phyloP scores from a whole-genome alignment of 345 rosid species.

The Arabis hirsuta region DNA sequence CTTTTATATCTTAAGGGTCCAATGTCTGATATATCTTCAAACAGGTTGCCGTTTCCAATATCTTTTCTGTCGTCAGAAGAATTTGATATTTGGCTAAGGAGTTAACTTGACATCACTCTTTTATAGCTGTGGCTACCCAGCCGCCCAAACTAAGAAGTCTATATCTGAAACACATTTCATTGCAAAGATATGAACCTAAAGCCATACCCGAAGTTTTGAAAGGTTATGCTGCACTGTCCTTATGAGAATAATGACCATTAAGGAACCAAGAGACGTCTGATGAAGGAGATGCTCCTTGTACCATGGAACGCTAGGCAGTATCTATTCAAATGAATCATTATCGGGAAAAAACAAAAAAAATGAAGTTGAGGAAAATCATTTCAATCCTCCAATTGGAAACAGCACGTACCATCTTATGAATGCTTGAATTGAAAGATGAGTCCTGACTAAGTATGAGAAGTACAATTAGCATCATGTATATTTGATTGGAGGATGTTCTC shows the following conservation, averaged over 20 bases:
- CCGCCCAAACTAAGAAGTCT: conserved; percentile 14
- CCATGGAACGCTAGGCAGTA: conserved; percentile 90
- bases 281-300: conserved; percentile 95
- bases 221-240: conserved; percentile 97
- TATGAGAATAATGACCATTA: conserved; percentile 85
- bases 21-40: conserved; percentile 19
- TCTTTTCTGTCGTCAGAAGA: neutral
- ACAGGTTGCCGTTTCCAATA: conserved; percentile 4
- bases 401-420: conserved; percentile 85
- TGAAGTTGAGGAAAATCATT: conserved; percentile 6
- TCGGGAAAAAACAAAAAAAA: conserved; percentile 27
- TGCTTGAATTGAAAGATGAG: conserved; percentile 88
- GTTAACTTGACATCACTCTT: conserved; percentile 6
- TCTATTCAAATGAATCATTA: conserved; percentile 51
- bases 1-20: neutral
- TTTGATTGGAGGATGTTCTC: conserved; percentile 90
- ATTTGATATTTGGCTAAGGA: conserved; percentile 9
- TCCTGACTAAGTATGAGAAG: conserved; percentile 99
- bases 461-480: conserved; percentile 92
- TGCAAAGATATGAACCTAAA: conserved; percentile 11
- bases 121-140: conserved; percentile 24
- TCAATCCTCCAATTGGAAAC: conserved; percentile 20
- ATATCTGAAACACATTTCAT: conserved; percentile 12
- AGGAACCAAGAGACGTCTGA: conserved; percentile 94
- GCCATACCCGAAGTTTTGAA: conserved; percentile 94